phyloP scores from a whole-genome alignment of 2,329 filamentous ascomycete genomes.

The Lomentospora prolificans region DNA sequence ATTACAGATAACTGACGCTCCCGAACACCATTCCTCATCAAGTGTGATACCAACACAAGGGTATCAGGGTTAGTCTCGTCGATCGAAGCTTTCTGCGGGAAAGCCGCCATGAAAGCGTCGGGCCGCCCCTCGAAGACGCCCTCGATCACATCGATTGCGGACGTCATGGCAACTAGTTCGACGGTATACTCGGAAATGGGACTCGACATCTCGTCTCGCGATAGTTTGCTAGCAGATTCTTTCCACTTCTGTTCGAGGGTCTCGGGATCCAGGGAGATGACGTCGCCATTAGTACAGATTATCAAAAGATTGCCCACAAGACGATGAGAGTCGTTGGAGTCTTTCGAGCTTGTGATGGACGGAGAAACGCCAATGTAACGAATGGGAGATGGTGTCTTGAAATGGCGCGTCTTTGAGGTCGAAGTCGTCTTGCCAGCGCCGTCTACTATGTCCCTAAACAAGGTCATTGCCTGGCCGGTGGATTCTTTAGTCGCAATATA shows the following conservation, averaged over 20 bases:
- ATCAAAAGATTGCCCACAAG: conserved; percentile 32
- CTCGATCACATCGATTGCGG: conserved; percentile 37
- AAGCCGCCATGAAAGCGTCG: conserved; percentile 22
- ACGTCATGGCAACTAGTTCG: conserved; percentile 37
- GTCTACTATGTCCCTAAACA: conserved; percentile 49
- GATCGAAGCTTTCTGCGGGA: conserved; percentile 7
- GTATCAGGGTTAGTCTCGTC: conserved; percentile 35
- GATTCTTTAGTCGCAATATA: conserved; percentile 47
- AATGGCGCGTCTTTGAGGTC: conserved; percentile 29
- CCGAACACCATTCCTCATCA: conserved; percentile 12
- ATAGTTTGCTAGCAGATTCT: conserved; percentile 30
- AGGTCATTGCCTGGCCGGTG: conserved; percentile 39
- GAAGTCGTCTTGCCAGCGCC: conserved; percentile 42
- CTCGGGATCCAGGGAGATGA: conserved; percentile 51
- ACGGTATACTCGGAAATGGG: conserved; percentile 29
- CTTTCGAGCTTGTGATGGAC: not conserved
- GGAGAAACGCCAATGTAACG: conserved; percentile 5
- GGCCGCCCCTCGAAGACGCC: conserved; percentile 45
- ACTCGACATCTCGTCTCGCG: conserved; percentile 28
- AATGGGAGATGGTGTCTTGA: conserved; percentile 11
- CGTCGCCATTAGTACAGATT: conserved; percentile 50
- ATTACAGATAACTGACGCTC: conserved; percentile 25
- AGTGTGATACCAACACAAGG: conserved; percentile 30
- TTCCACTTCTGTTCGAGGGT: conserved; percentile 37
- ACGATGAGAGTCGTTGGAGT: not conserved